phyloP scores from a whole-genome alignment of 2,329 filamentous ascomycete genomes.

The Orbilia blumenaviensis region DNA sequence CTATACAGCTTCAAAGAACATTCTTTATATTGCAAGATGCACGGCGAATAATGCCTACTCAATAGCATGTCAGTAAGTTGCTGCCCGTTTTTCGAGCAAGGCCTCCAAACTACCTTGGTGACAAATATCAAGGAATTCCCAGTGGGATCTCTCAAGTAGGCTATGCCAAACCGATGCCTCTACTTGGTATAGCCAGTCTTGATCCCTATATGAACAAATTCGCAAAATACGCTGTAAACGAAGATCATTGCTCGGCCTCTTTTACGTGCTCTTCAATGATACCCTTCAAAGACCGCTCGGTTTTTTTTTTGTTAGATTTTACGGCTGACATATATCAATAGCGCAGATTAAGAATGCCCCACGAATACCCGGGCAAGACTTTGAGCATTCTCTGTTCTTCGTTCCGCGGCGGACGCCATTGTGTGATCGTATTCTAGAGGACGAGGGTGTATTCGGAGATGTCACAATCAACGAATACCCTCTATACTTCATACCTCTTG shows the following conservation, averaged over 20 bases:
- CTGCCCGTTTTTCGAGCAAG: slow-evolving; percentile 33
- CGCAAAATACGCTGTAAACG: slow-evolving; percentile 42
- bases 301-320: slow-evolving; percentile 7
- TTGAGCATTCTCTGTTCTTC: slow-evolving; percentile 84
- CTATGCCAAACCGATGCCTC: slow-evolving; percentile 65
- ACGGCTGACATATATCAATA: slow-evolving; percentile 66
- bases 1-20: slow-evolving; percentile 84
- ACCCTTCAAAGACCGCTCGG: slow-evolving; percentile 41
- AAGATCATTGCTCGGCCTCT: slow-evolving; percentile 47
- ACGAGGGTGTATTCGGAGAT: slow-evolving; percentile 90
- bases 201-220: slow-evolving; percentile 64
- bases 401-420: slow-evolving; percentile 90
- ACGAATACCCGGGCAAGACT: slow-evolving; percentile 78
- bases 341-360: slow-evolving; percentile 58
- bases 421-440: slow-evolving; percentile 89
- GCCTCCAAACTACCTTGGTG: slow-evolving; percentile 11
- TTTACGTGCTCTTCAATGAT: slow-evolving; percentile 49
- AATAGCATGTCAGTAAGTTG: slow-evolving; percentile 78
- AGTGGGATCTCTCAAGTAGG: slow-evolving; percentile 66
- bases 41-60: slow-evolving; percentile 82
- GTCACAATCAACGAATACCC: slow-evolving; percentile 87
- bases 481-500: slow-evolving; percentile 87
- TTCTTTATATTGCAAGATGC: slow-evolving; percentile 90
- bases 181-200: slow-evolving; percentile 69
- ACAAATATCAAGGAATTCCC: slow-evolving; percentile 61